These are phyloP conservation scores for Podaxis rugospora DNA, from an alignment of 768 basidiomycete species.

Conservation along the genomic window DNA sequence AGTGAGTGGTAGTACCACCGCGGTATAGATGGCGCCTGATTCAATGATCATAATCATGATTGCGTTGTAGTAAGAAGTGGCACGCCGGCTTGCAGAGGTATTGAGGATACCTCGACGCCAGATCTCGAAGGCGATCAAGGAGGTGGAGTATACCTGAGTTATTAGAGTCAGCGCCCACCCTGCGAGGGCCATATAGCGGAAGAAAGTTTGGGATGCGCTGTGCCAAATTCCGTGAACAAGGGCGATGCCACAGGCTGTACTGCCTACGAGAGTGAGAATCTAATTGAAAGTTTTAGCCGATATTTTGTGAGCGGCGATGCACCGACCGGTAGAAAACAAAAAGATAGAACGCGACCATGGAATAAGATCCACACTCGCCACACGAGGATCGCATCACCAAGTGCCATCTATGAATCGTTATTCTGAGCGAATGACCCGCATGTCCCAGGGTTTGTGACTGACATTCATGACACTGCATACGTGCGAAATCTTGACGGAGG, in stretches of 20 bases:
- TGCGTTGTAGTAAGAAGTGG: neutral
- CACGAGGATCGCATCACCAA: neutral
- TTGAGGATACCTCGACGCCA: neutral
- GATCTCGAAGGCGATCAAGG: neutral
- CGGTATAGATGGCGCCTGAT: neutral
- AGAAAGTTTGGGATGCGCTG: neutral
- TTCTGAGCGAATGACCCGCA: neutral
- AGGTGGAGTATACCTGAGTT: neutral
- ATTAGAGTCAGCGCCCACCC: neutral
- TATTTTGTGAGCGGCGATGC: too few relatives aligned
- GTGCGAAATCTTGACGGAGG: neutral
- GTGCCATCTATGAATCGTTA: neutral
- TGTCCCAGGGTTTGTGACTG: neutral
- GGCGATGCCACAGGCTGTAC: constrained; percentile 1
- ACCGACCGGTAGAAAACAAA: neutral
- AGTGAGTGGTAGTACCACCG: neutral
- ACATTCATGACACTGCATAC: neutral
- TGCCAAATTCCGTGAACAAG: neutral
- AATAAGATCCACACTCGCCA: constrained; percentile 2
- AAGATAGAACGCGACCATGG: neutral
- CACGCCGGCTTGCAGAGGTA: neutral
- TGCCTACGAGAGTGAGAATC: neutral
- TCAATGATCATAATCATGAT: neutral
- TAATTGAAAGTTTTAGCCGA: neutral
- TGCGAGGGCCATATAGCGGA: neutral